Base-by-base conservation (phyloP, 1,284 basidiomycete genomes). In the Fomitopsis schrenkii region DNA sequence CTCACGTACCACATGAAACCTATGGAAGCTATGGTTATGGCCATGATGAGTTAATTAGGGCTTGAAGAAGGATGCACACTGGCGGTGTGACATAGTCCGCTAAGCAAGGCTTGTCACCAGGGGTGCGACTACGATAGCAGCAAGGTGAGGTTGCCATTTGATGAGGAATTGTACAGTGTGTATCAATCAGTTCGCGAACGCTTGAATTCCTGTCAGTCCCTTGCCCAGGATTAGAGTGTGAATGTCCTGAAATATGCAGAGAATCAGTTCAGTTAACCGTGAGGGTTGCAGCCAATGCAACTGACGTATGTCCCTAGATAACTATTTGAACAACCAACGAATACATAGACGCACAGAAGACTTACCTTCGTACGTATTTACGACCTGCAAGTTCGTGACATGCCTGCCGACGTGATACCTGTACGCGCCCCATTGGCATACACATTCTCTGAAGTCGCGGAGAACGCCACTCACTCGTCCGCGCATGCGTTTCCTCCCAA, bases 361-460 rank as follows among this genome's bases (percentile, higher is more conserved):
- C 75, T 67, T 75, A 80, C 93, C 92, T 80, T 96, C 94, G 71
- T 97, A 97, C 0, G 95, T 97, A 70, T 96, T 96, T 7, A 91
- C 88, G 30, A 96, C 91, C 71, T 97, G 95, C 64, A 97, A 72
- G 75, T 97, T 98, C 1, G 91, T 91, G 17, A 93, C 94, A 76
- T 96, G 94, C 46, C 95, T 79, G 15, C 93, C 93, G 58, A 97
- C 87, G 72, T 94, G 93, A 72, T 96, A 97, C 72, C 91, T 87
- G 19, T 10, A 46, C 5, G 5, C n/a, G n/a, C 3, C 5, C 54
- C 15, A 33, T 56, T 1, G 62, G 55, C 50, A 17, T 38, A 5
- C 40, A 5, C 36, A 38, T 1, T 55, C 53, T 14, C 36, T 14
- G 1, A 15, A 6, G 1, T 14, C 40, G 26, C 5, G 54, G 33